Base-by-base conservation (phyloP, 169 alveolate genomes). In the Eimeria praecox region DNA sequence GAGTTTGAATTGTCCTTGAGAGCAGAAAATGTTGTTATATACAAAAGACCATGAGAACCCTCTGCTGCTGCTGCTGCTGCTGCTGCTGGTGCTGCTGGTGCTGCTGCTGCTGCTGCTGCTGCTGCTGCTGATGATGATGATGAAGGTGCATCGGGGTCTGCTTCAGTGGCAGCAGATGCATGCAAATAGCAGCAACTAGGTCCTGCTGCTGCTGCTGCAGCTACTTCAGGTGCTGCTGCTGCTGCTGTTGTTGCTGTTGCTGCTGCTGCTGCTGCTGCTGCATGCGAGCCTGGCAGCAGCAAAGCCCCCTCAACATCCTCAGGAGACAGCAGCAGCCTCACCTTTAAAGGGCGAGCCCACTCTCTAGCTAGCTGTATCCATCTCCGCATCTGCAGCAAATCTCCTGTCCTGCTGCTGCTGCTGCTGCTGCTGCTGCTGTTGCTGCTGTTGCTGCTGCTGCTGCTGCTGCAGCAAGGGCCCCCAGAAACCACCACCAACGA, bases 161-260 rank as follows among this genome's bases (percentile, higher is more conserved):
- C n/a, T 52, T 75, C 86, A 20, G 22, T 44, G 20, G 54, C 27
- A 24, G 86, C 86, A 75, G 86, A 30, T 20, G 86, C 56, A 33
- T 75, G 86, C 54, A 75, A 30, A 14, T 6, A 38, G 54, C 56
- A 3, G 49, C 27, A 33, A 22, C 86, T 75, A 44, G 86, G 86
- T 30, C 54, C 86, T 75, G 86, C 86, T 75, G 86, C 86, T 40
- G 86, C 86, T 75, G 86, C 86, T 75, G 86, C 86, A 30, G 86
- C 86, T 40, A 52, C 86, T 75, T 46, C 86, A 30, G 86, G 54
- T 49, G 56, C 12, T 12, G 12, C 20, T 49, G 20, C 56, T 5
- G 56, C 5, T 12, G 56, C 56, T 49, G 56, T 49, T 66, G 77
- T 30, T 75, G 86, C 54, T 75, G 86, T 40, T 75, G 86, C 86